phyloP scores from a whole-genome alignment of 2,329 filamentous ascomycete genomes.

The Bretziella fagacearum region DNA sequence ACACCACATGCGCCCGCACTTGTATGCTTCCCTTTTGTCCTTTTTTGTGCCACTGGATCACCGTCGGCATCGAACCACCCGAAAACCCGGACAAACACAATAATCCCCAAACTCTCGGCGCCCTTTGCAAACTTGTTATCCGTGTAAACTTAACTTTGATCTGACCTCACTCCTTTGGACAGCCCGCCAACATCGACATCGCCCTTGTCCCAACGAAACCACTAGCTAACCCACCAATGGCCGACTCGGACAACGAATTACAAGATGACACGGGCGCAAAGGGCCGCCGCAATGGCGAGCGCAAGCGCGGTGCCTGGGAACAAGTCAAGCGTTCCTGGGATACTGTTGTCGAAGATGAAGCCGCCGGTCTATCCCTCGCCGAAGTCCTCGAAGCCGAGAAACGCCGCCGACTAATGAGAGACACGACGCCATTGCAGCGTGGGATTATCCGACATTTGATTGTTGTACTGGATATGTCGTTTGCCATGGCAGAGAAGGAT shows the following conservation, averaged over 20 bases:
- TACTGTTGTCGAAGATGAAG: conserved; percentile 57
- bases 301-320: conserved; percentile 42
- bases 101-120: no score
- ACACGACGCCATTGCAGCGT: conserved; percentile 87
- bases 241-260: conserved; percentile 57
- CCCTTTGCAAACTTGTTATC: no score
- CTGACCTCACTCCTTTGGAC: no score
- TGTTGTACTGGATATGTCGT: conserved; percentile 77
- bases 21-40: no score
- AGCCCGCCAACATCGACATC: not conserved
- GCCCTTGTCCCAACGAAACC: not conserved
- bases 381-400: conserved; percentile 68
- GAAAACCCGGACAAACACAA: no score
- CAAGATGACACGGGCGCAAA: conserved; percentile 31
- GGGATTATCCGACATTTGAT: conserved; percentile 96
- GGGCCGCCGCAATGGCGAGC: conserved; percentile 18
- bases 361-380: conserved; percentile 63
- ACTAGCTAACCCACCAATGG: conserved; percentile 32
- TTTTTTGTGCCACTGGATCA: no score
- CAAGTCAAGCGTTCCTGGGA: conserved; percentile 54
- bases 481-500: conserved; percentile 91
- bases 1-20: no score
- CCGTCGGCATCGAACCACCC: no score
- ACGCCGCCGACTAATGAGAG: conserved; percentile 54
- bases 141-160: no score